Evolutionary conservation across 2,329 filamentous ascomycete genomes (phyloP).

Genomic region (Sarocladium kiliense): DNA sequence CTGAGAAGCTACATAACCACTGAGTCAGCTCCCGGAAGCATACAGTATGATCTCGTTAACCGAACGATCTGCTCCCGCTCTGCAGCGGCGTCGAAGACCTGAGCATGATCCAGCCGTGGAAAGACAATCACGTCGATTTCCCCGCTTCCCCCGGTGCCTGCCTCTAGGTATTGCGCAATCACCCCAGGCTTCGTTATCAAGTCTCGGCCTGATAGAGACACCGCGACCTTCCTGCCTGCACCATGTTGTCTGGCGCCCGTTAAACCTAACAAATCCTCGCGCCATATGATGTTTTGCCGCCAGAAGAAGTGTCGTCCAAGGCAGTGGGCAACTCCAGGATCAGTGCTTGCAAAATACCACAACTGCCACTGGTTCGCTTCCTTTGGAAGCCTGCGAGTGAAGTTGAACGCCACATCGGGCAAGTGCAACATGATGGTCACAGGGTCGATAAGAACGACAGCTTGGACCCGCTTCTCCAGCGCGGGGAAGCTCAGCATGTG

Average conservation of each 20-base stretch:
- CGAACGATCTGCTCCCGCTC: constrained; percentile 24
- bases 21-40: background rate
- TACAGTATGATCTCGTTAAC: constrained; percentile 19
- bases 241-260: constrained; percentile 11
- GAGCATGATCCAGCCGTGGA: constrained; percentile 57
- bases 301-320: constrained; percentile 66
- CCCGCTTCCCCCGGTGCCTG: background rate
- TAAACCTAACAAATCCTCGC: constrained; percentile 48
- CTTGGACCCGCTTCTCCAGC: constrained; percentile 45
- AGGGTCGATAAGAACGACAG: constrained; percentile 50
- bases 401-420: constrained; percentile 68
- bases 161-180: constrained; percentile 50
- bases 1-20: too few relatives aligned
- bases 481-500: constrained; percentile 50
- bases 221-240: constrained; percentile 39
- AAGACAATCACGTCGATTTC: constrained; percentile 57
- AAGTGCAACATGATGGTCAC: constrained; percentile 64
- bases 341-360: constrained; percentile 65
- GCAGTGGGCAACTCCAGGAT: constrained; percentile 61
- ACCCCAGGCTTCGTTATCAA: constrained; percentile 58
- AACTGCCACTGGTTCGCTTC: constrained; percentile 65
- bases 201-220: constrained; percentile 55
- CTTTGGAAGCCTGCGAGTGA: constrained; percentile 48
- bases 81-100: constrained; percentile 45
- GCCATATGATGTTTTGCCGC: constrained; percentile 66